Evolutionary conservation across 768 basidiomycete species (phyloP), one percentile per base, ranked within the genome.

Genomic region (Auriscalpium orientale): DNA sequence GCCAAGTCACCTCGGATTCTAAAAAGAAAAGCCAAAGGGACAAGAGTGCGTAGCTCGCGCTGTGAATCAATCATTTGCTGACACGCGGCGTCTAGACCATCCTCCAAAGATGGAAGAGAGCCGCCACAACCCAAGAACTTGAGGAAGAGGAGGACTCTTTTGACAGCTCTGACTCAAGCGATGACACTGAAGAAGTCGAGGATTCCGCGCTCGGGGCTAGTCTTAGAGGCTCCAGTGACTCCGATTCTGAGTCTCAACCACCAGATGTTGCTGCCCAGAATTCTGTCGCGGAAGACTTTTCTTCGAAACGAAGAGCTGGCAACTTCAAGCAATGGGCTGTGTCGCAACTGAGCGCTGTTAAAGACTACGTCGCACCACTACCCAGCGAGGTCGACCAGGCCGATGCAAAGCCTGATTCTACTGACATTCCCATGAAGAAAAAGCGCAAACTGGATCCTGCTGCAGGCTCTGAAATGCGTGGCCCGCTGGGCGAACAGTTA

Each of bases 321-420:
- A 79, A 81, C 8, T 98, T 97, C 79, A 97, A 97, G 67, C 77
- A 84, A 43, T 97, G 95, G 95, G 95, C 94, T 0, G 66, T 84
- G 58, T 80, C 86, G 54, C 93, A 97, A 66, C 76, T 90, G 51
- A 83, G 75, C 51, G 65, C 62, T 4, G 78, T 71, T 18, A 81
- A 81, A 61, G 68, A 67, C 43, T 74, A 79, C 47, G 64, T 71
- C 9, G 67, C 69, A 10, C 67, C 70, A 2, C 55, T 53, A 7
- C 49, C 53, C n/a, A 1, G 10, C 20, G 47, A 37, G 11, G 21
- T 21, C 22, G 38, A 6, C 22, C 11, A 8, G 47, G 28, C n/a
- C 15, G 36, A 40, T 43, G 28, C 15, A 13, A 53, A 16, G 49
- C 16, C 9, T 37, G 21, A 37, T 1, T 34, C 33, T n/a, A 53